Base-by-base conservation (phyloP, 2,329 filamentous ascomycete genomes). In the Fusarium marasasianum region DNA sequence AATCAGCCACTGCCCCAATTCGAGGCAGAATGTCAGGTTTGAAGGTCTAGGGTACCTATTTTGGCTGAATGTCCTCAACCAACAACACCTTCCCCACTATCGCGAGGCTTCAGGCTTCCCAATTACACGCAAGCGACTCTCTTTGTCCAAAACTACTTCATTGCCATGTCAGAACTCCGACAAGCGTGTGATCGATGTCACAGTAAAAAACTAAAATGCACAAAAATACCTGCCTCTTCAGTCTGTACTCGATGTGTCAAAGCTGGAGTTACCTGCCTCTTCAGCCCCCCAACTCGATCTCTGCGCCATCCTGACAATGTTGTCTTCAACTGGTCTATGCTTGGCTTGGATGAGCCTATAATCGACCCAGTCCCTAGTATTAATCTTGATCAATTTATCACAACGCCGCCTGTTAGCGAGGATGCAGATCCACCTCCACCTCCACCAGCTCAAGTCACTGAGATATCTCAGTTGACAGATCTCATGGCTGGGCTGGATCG, bases 201-300 rank as follows among this genome's bases (percentile, higher is more conserved):
- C 67, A 80, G 81, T 24, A 86, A 87, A 44, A 87, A 87, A 75
- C 79, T 87, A 18, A 81, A 82, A 76, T 87, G 86, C 57, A 83
- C 83, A 10, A 85, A 85, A 60, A 79, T 81, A 35, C 66, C 79
- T 1, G 82, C 82, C 1, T 80, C 80, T 35, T 63, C 77, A 11
- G 75, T 76, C 17, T 87, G 85, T 70, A 79, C 79, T 14, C 82
- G 85, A 37, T 87, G 85, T 69, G 70, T 79, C 29, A 86, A 83
- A 71, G 84, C 84, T 29, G 78, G 80, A 37, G 78, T 80, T 5
- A 50, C 78, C 11, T 87, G 85, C 65, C 63, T 84, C 50, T 87
- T 85, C 73, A 87, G 85, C 41, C 85, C 85, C 40, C 80, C 78
- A 20, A 62, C 74, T 47, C 79, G 79, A 40, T 74, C 75, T 29